Base-by-base conservation (phyloP, 495 filamentous ascomycete genomes). In the Hypoxylon subgilvum region DNA sequence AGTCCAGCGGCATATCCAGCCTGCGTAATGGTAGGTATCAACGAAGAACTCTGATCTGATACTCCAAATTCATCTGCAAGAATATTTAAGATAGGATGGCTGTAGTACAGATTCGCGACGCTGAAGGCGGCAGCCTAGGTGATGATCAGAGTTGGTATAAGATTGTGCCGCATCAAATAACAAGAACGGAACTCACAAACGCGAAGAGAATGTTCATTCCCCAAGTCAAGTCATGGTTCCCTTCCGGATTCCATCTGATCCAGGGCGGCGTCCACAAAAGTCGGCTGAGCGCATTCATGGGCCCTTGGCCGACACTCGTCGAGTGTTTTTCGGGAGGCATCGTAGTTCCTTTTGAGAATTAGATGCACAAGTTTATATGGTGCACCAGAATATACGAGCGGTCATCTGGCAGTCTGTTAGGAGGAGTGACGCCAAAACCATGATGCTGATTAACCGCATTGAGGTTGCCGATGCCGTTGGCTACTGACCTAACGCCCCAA, bases 1-100 rank as follows among this genome's bases (percentile, higher is more conserved):
- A 95, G 58, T 2, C 90, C 90, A 1, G 74, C 76, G 4, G 88
- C 88, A 72, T 95, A 95, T 3, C 90, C 90, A 3, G 88, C 88
- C 65, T 95, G 90, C 68, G 87, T 88, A 5, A 90, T 72, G 0
- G 90, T 93, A 8, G 90, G 89, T 38, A 95, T 65, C 28, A 83
- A 70, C 3, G 83, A 83, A 12, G 82, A 72, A 18, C 72, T 71
- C 56, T 85, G 81, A 40, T 83, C 73, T 0, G 76, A 75, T 27
- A 90, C 82, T 46, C 74, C 43, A 58, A 90, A 89, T 35, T 83
- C 82, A 9, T 74, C 61, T 0, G 88, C 87, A 16, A 89, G 72
- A 18, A 82, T 78, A 55, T 89, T 83, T 3, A 89, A 75, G 35
- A 90, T 84, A 0, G 87, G 87, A 39, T 89, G 86, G 18, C 76